Evolutionary conservation across 2,329 filamentous ascomycete species (phyloP), one percentile per base, ranked within the genome.

Genomic region (Fusarium tjaetaba): DNA sequence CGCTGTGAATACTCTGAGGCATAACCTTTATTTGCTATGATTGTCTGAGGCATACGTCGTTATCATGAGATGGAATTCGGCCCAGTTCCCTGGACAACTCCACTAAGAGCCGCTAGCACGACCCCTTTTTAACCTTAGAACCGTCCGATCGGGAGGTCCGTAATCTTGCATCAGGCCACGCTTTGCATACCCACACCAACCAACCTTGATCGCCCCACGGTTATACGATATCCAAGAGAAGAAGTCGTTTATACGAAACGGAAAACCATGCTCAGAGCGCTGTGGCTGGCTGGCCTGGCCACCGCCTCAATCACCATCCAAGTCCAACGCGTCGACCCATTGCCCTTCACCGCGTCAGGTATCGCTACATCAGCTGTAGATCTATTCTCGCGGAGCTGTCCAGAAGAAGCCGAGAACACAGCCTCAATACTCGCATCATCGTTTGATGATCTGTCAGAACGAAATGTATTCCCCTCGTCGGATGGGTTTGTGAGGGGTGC

Each of bases 401-500:
- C 81, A 7, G 81, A 83, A 41, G 81, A 82, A 72, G 55, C 77
- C 2, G 60, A 52, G 2, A 76, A 76, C 22, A 66, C 42, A 9
- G 65, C 80, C 1, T 66, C 74, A 34, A 68, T 83, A 2, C 56
- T 83, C 15, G 65, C 80, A 11, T 82, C 81, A 1, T 81, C 79
- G 0, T 81, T 76, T 30, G 42, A 65, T 20, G 58, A 42, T 1
- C 77, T 79, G 15, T 28, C 63, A 1, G 53, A 71, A 15, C 61
- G 63, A 26, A 72, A 60, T 22, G 46, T 81, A 9, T 82, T 76
- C 30, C 74, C 81, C 3, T 82, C 80, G 2, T 83, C 81, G 1
- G 80, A 77, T 65, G 84, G 85, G 32, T 82, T 88, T 70, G 80
- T 88, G 26, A 80, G 84, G 24, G 82, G 84, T 22, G 83, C 83